phyloP scores from a whole-genome alignment of 139 green algal genomes.

The Mychonastes homosphaera region DNA sequence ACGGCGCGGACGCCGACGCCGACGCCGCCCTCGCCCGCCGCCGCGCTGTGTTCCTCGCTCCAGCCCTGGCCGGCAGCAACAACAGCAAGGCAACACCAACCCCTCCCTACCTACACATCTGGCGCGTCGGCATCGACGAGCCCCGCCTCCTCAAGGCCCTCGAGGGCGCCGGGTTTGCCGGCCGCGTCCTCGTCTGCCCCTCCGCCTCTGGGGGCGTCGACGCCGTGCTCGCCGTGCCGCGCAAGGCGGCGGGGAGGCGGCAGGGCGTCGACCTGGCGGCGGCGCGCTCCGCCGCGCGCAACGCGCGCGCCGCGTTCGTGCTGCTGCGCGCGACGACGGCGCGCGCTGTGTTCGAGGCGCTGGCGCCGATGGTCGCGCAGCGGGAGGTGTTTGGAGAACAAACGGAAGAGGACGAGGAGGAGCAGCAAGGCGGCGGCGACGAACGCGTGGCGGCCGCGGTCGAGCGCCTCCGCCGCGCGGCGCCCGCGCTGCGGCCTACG shows the following conservation, averaged over 20 bases:
- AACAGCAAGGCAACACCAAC: too few relatives aligned
- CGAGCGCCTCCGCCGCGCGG: neutral
- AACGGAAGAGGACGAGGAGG: too few relatives aligned
- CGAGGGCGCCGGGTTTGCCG: constrained; percentile 11
- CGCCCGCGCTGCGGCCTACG: too few relatives aligned
- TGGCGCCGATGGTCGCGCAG: constrained; percentile 9
- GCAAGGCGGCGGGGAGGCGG: constrained; percentile 14
- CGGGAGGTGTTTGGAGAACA: too few relatives aligned
- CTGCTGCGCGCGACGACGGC: constrained; percentile 8
- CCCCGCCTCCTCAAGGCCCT: constrained; percentile 24
- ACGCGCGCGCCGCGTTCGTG: constrained; percentile 1
- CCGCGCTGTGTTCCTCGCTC: too few relatives aligned
- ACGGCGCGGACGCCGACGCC: too few relatives aligned
- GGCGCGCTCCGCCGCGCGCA: neutral
- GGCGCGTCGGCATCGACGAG: constrained; percentile 32
- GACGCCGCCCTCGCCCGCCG: too few relatives aligned
- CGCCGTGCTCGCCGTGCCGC: neutral
- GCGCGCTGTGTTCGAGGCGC: constrained; percentile 6
- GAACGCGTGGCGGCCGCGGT: neutral
- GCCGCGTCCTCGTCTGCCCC: constrained; percentile 18
- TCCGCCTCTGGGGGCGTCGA: constrained; percentile 12
- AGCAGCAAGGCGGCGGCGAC: neutral
- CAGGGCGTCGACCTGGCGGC: constrained; percentile 8
- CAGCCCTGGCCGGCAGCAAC: too few relatives aligned
- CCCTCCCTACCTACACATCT: too few relatives aligned